These are phyloP conservation scores for Xylariaceae sp. DNA, from an alignment of 2,329 filamentous ascomycete species.

Conservation along the genomic window DNA sequence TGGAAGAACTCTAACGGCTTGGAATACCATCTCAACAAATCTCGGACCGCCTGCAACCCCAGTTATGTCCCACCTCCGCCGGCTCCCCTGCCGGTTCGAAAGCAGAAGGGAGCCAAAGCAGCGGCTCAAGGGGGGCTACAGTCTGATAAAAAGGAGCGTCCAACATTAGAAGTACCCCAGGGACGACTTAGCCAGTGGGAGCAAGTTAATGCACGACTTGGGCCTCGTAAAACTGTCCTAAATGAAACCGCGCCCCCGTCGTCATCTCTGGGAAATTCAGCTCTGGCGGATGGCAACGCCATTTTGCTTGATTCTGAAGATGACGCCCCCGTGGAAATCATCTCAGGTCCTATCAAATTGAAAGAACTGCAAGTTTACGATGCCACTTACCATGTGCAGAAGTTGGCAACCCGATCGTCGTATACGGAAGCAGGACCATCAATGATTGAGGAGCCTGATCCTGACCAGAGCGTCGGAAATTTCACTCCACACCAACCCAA, in stretches of 20 bases:
- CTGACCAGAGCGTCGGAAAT: not conserved
- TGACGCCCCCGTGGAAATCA: not conserved
- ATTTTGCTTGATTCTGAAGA: not conserved
- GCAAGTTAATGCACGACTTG: not conserved
- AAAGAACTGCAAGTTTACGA: conserved; percentile 24
- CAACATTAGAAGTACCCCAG: not conserved
- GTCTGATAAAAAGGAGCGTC: too few species aligned
- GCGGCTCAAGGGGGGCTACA: not conserved
- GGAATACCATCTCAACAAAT: conserved; percentile 56
- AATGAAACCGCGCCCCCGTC: not conserved
- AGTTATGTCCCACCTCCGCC: conserved; percentile 32
- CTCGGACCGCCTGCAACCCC: conserved; percentile 51
- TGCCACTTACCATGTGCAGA: conserved; percentile 12
- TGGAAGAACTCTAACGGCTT: conserved; percentile 59
- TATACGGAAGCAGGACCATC: not conserved
- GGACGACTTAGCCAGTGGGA: not conserved
- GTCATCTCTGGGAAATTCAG: not conserved
- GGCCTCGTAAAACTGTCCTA: not conserved
- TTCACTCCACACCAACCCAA: too few species aligned
- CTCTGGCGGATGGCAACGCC: not conserved
- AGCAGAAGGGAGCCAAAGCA: conserved; percentile 2
- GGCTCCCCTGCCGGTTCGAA: conserved; percentile 17
- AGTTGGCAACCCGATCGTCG: not conserved
- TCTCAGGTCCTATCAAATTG: conserved; percentile 17
- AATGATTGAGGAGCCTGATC: not conserved